phyloP scores from a whole-genome alignment of 768 basidiomycete genomes.

The Mycena belliarum region DNA sequence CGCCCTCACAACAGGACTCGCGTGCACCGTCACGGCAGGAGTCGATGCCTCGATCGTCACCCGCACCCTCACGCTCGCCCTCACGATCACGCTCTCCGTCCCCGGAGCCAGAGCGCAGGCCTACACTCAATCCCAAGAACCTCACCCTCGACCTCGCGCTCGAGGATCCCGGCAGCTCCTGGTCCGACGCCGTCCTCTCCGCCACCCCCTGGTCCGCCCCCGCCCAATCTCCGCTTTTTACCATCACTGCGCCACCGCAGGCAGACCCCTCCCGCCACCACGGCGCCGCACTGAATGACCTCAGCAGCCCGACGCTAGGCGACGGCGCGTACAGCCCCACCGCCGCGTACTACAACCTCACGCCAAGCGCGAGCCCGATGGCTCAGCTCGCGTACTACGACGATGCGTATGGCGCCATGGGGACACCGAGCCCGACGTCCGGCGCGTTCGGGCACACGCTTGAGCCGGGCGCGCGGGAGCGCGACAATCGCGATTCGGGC shows the following conservation, averaged over 20 bases:
- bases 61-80: slow-evolving; percentile 1
- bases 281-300: slow-evolving; percentile 1
- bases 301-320: slow-evolving; percentile 4
- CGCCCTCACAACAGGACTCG: neutral
- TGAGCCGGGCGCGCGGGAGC: neutral
- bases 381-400: slow-evolving; percentile 13
- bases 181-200: slow-evolving; percentile 21
- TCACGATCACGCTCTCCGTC: neutral
- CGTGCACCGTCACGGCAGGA: neutral
- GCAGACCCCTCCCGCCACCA: neutral
- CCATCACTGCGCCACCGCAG: slow-evolving; percentile 9
- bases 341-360: neutral
- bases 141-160: slow-evolving; percentile 17
- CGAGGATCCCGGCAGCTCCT: slow-evolving; percentile 7
- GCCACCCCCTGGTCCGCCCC: slow-evolving; percentile 19
- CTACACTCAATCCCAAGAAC: slow-evolving; percentile 14
- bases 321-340: slow-evolving; percentile 1
- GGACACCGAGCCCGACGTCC: slow-evolving; percentile 10
- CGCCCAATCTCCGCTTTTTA: slow-evolving; percentile 14
- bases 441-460: neutral
- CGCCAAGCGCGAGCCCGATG: neutral
- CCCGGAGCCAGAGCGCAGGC: neutral
- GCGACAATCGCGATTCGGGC: slow-evolving; percentile 20
- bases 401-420: neutral
- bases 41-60: neutral